Percentiles rank a stretch among this genome's conserved stretches.
phyloP scores from a whole-genome alignment of 129 eudicot genomes.

The Gnaphalium uliginosum region DNA sequence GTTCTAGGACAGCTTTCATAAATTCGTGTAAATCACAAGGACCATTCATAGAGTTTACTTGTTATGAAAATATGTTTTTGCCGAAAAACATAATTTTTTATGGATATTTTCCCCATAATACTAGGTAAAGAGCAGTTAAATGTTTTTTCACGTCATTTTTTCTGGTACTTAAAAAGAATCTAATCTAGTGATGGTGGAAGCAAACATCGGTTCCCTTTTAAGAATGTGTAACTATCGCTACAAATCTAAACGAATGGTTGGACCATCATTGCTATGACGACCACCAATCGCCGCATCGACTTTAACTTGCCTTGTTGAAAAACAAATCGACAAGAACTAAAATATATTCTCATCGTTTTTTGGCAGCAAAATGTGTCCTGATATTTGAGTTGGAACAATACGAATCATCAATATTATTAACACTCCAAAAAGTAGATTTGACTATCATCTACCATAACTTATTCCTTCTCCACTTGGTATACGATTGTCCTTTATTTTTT shows the following conservation, averaged over 20 bases:
- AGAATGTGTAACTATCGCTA: conserved; percentile 11
- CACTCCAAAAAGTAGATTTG: conserved; percentile 20
- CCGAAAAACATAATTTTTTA: too few relatives aligned
- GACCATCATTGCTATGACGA: conserved; percentile 7
- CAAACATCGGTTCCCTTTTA: conserved; percentile 1
- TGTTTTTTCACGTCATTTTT: too few relatives aligned
- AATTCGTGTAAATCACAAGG: too few relatives aligned
- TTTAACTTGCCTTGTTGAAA: conserved; percentile 18
- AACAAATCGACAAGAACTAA: conserved; percentile 26
- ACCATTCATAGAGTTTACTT: too few relatives aligned
- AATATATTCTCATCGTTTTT: conserved; percentile 19
- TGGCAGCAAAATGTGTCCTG: conserved; percentile 33
- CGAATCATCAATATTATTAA: conserved; percentile 35
- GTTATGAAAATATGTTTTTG: too few relatives aligned
- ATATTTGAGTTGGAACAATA: conserved; percentile 29
- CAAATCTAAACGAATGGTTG: conserved; percentile 14
- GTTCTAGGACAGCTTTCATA: too few relatives aligned
- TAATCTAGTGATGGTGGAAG: conserved; percentile 15
- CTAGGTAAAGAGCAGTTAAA: too few relatives aligned
- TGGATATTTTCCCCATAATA: too few relatives aligned
- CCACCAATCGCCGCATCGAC: conserved; percentile 39
- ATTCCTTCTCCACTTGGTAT: conserved; percentile 36
- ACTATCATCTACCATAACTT: conserved; percentile 22
- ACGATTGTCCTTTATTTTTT: not conserved
- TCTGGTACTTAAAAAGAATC: not conserved